These are phyloP conservation scores for Pythium aphanidermatum DNA, from an alignment of 352 stramenopile species.

Conservation along the genomic window DNA sequence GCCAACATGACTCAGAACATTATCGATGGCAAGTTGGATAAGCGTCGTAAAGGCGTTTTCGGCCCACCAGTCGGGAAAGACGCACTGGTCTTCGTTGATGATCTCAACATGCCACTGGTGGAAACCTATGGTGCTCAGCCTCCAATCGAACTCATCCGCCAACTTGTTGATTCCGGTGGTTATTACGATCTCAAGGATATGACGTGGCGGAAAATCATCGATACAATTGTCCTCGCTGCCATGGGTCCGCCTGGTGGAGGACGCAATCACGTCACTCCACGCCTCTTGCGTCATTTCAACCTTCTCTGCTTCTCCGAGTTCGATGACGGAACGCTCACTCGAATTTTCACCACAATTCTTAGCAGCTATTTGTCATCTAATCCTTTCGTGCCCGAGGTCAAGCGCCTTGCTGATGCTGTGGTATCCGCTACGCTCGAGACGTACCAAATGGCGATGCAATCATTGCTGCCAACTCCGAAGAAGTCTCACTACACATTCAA, in stretches of 20 bases:
- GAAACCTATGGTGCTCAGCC: constrained; percentile 92
- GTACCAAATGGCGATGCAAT: constrained; percentile 81
- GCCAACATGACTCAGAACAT: constrained; percentile 95
- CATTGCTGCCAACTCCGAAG: constrained; percentile 88
- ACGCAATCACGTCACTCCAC: constrained; percentile 87
- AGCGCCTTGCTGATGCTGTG: constrained; percentile 63
- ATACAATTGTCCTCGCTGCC: constrained; percentile 85
- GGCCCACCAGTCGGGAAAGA: constrained; percentile 84
- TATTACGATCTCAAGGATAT: constrained; percentile 95
- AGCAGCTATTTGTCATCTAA: constrained; percentile 75
- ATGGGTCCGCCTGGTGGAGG: constrained; percentile 91
- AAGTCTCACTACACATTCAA: constrained; percentile 98
- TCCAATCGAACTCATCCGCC: constrained; percentile 89
- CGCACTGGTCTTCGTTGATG: constrained; percentile 90
- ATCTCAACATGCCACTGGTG: constrained; percentile 95
- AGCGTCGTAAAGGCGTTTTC: constrained; percentile 89
- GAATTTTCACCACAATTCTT: constrained; percentile 92
- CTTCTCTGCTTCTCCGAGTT: constrained; percentile 93
- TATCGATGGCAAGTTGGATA: constrained; percentile 94
- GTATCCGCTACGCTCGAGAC: constrained; percentile 90
- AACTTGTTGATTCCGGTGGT: constrained; percentile 86
- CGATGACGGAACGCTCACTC: constrained; percentile 87
- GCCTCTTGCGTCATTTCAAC: constrained; percentile 90
- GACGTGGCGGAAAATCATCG: constrained; percentile 88
- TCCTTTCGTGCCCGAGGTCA: constrained; percentile 64